A percentile compares a stretch with the other conserved stretches of the same genome.
Conservation (phyloP, 345 rosid genomes). For the Bretschneidera sinensis region DNA sequence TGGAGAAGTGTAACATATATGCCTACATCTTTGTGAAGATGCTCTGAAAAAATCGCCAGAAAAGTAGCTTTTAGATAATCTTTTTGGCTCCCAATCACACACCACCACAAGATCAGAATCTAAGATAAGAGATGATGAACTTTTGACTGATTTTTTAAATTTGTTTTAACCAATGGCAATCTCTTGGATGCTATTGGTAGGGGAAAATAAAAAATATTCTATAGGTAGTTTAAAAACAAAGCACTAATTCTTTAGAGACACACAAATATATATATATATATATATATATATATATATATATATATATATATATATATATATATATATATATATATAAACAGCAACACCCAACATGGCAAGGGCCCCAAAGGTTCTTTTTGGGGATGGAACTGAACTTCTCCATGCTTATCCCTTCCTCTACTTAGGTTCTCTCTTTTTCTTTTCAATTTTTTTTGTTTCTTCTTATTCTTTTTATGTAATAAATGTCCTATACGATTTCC, state of each 20-base stretch:
- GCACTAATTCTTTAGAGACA: constrained; percentile 27
- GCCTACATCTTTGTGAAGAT: constrained; percentile 40
- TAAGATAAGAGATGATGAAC: constrained; percentile 46
- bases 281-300: too few relatives aligned
- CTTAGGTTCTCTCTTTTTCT: neutral
- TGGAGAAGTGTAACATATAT: constrained; percentile 23
- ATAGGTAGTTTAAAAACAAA: constrained; percentile 23
- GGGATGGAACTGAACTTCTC: constrained; percentile 28
- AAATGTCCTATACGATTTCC: constrained; percentile 22
- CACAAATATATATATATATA: too few relatives aligned
- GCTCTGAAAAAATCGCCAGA: constrained; percentile 31
- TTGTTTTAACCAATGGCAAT: constrained; percentile 23
- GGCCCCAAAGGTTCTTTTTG: constrained; percentile 26
- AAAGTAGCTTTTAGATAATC: constrained; percentile 48
- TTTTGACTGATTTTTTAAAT: constrained; percentile 30
- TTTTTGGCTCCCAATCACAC: constrained; percentile 49
- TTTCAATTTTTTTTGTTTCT: neutral
- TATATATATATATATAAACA: constrained; percentile 31
- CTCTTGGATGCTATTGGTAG: constrained; percentile 18
- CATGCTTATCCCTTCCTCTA: constrained; percentile 30
- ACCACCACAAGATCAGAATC: constrained; percentile 65
- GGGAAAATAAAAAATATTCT: neutral
- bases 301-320: too few relatives aligned
- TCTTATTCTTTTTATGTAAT: constrained; percentile 26
- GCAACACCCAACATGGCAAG: constrained; percentile 43